Evolutionary conservation across 2,329 filamentous ascomycete genomes (phyloP).

Genomic region (Arthrobotrys conoides): DNA sequence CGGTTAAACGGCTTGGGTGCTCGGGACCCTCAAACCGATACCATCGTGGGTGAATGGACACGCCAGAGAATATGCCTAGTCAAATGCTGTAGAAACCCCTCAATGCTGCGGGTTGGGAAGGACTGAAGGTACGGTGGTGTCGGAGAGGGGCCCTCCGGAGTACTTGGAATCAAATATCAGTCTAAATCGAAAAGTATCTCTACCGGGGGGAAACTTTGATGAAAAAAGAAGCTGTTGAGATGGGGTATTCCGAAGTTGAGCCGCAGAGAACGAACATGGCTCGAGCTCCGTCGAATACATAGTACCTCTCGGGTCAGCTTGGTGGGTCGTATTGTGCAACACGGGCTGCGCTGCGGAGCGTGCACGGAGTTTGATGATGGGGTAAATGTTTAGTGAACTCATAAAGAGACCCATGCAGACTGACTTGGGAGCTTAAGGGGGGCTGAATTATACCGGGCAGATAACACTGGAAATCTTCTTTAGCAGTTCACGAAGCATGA

Average conservation of each 20-base stretch:
- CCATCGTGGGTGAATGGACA: conserved; percentile 11
- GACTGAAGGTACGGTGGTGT: not conserved
- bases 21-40: conserved; percentile 24
- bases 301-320: conserved; percentile 23
- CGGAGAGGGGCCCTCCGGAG: conserved; percentile 26
- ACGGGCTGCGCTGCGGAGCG: conserved; percentile 54
- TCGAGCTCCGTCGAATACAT: conserved; percentile 35
- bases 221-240: conserved; percentile 23
- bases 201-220: conserved; percentile 11
- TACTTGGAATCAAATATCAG: not conserved
- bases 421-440: conserved; percentile 47
- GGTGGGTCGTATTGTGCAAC: conserved; percentile 61
- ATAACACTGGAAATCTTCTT: conserved; percentile 39
- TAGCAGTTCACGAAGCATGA: conserved; percentile 36
- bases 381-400: conserved; percentile 61
- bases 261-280: conserved; percentile 55
- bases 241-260: conserved; percentile 61
- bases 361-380: conserved; percentile 60
- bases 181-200: not conserved
- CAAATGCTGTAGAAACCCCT: conserved; percentile 23
- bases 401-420: conserved; percentile 37
- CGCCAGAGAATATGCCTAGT: conserved; percentile 22
- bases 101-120: conserved; percentile 30
- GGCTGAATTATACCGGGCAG: conserved; percentile 33
- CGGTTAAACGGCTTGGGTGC: conserved; percentile 49